Evolutionary conservation across 202 grass and related monocot genomes (phyloP).

Genomic region (Setaria italica): DNA sequence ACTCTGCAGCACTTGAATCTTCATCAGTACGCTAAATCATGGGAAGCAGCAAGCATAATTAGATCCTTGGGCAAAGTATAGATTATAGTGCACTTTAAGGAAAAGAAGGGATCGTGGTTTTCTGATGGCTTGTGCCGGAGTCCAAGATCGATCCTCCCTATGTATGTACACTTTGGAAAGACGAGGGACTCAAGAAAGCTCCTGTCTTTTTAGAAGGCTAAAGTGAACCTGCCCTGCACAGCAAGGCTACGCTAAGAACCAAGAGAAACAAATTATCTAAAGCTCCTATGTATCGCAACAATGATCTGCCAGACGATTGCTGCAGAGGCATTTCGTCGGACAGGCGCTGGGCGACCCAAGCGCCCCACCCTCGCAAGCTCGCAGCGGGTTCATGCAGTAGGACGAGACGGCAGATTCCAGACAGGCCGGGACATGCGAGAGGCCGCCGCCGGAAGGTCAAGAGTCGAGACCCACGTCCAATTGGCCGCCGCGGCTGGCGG

Average conservation of each 20-base stretch:
- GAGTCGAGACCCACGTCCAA: no score
- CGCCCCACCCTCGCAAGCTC: no score
- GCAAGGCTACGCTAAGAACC: background rate
- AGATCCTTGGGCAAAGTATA: background rate
- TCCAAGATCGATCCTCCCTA: background rate
- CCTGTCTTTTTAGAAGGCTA: background rate
- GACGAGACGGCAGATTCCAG: no score
- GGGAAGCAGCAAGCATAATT: background rate
- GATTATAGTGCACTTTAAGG: no score
- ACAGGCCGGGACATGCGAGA: no score
- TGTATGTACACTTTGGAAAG: background rate
- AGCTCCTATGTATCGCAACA: no score
- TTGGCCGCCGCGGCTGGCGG: no score
- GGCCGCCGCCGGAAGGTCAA: no score
- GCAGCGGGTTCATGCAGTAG: no score
- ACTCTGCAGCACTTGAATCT: background rate
- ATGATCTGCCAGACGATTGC: no score
- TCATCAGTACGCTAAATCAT: background rate
- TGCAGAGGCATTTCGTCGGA: no score
- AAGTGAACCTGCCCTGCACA: background rate
- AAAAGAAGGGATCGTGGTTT: background rate
- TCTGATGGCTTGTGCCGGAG: background rate
- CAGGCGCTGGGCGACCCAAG: no score
- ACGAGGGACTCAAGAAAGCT: background rate
- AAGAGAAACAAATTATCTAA: background rate